These are phyloP conservation scores for Ustilago curta DNA, from an alignment of 1,284 basidiomycete species.

Conservation along the genomic window DNA sequence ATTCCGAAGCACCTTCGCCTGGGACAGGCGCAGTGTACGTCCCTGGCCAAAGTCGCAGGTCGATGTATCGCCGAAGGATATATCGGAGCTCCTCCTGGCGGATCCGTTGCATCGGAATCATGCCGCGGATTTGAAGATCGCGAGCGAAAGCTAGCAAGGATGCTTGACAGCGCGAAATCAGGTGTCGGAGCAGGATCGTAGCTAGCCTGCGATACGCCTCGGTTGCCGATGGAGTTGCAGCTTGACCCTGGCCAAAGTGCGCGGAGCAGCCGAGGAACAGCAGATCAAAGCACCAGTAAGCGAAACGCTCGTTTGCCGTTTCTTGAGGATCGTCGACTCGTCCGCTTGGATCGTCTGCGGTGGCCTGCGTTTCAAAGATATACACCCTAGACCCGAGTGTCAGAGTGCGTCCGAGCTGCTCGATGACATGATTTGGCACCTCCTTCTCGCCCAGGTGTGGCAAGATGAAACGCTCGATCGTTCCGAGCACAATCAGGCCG, in stretches of 20 bases:
- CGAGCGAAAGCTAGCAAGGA: slow-evolving; percentile 81
- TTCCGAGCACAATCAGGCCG: slow-evolving; percentile 73
- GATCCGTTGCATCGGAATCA: slow-evolving; percentile 70
- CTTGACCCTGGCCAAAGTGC: slow-evolving; percentile 2
- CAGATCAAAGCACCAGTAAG: slow-evolving; percentile 93
- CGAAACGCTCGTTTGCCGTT: slow-evolving; percentile 82
- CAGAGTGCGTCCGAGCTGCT: slow-evolving; percentile 79
- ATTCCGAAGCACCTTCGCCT: neutral
- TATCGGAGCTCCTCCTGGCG: slow-evolving; percentile 91
- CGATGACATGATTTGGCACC: slow-evolving; percentile 80
- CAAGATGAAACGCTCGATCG: slow-evolving; percentile 80
- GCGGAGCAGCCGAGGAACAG: slow-evolving; percentile 82
- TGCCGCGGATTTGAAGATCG: slow-evolving; percentile 83
- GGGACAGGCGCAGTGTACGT: slow-evolving; percentile 1
- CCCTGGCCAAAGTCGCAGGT: slow-evolving; percentile 25
- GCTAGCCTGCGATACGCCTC: slow-evolving; percentile 18
- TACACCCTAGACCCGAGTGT: slow-evolving; percentile 82
- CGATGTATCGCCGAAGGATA: slow-evolving; percentile 72
- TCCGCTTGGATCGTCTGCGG: slow-evolving; percentile 24
- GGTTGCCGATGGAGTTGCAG: neutral
- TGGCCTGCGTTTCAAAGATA: slow-evolving; percentile 15
- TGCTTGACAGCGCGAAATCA: slow-evolving; percentile 75
- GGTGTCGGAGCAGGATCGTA: slow-evolving; percentile 15
- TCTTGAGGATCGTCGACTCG: slow-evolving; percentile 53
- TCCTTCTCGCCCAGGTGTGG: slow-evolving; percentile 79